Percentiles rank a stretch among this genome's conserved stretches.
phyloP scores from a whole-genome alignment of 106 monocot genomes.

The Amphibolis antarctica region DNA sequence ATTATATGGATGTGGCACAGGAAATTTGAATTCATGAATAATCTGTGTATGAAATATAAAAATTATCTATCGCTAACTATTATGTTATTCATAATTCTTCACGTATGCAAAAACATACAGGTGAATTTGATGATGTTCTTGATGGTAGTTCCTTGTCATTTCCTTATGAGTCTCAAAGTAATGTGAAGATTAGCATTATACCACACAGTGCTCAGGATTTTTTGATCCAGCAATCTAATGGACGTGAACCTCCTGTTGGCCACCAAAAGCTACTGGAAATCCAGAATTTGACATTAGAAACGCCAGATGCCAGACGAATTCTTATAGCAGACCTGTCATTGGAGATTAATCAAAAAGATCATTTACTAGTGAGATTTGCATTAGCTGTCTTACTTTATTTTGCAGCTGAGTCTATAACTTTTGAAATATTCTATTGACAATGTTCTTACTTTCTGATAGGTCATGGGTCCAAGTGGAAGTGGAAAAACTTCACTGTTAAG shows the following conservation, averaged over 20 bases:
- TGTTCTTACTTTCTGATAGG: slow-evolving; percentile 33
- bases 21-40: neutral
- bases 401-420: neutral
- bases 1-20: too few species aligned
- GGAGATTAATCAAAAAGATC: slow-evolving; percentile 56
- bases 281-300: slow-evolving; percentile 67
- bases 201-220: slow-evolving; percentile 12
- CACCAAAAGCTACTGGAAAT: slow-evolving; percentile 43
- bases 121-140: slow-evolving; percentile 93
- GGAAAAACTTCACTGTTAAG: slow-evolving; percentile 93
- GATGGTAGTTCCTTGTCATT: slow-evolving; percentile 39
- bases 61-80: neutral
- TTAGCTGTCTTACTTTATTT: neutral
- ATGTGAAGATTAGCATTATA: slow-evolving; percentile 31
- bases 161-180: slow-evolving; percentile 14
- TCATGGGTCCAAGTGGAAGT: slow-evolving; percentile 93
- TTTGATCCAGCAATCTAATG: slow-evolving; percentile 39
- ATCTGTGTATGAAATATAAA: neutral
- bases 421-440: neutral
- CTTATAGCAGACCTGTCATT: slow-evolving; percentile 61
- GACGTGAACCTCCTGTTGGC: slow-evolving; percentile 19
- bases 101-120: slow-evolving; percentile 13
- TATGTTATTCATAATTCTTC: neutral
- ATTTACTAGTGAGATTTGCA: slow-evolving; percentile 48
- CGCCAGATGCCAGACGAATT: slow-evolving; percentile 51